Evolutionary conservation across 352 stramenopile genomes (phyloP).

Genomic region (Globisporangium nodosum): DNA sequence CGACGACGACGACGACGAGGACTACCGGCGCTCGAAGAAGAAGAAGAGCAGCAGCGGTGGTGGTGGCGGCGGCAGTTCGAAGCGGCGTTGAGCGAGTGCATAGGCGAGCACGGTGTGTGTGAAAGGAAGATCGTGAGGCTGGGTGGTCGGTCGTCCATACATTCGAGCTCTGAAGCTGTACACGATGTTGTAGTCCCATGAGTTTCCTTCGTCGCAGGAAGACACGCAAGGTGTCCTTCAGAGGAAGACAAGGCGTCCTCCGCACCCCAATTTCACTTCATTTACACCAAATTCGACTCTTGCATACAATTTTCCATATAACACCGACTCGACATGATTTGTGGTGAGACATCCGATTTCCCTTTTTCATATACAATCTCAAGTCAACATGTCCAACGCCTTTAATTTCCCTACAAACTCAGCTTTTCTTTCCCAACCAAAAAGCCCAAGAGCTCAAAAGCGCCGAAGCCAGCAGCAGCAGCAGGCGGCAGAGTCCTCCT

Average conservation of each 20-base stretch:
- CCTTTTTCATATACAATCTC: not conserved
- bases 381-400: not conserved
- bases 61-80: not conserved
- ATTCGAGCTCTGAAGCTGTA: not conserved
- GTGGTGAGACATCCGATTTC: not conserved
- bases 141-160: not conserved
- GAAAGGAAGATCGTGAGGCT: not conserved
- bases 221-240: too few relatives aligned
- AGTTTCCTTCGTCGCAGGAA: too few relatives aligned
- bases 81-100: not conserved
- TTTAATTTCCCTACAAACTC: not conserved
- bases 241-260: too few relatives aligned
- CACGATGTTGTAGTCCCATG: too few relatives aligned
- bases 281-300: too few relatives aligned
- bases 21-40: slow-evolving; percentile 42
- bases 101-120: not conserved
- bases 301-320: too few relatives aligned
- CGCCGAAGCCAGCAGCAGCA: not conserved
- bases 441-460: not conserved
- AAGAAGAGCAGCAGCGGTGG: slow-evolving; percentile 10
- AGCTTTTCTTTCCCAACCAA: not conserved
- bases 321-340: too few relatives aligned
- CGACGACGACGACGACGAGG: slow-evolving; percentile 52
- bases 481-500: not conserved
- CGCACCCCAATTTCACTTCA: too few relatives aligned